Evolutionary conservation across 1,284 basidiomycete species (phyloP), one percentile per base, ranked within the genome.

Genomic region (Meripilus lineatus): DNA sequence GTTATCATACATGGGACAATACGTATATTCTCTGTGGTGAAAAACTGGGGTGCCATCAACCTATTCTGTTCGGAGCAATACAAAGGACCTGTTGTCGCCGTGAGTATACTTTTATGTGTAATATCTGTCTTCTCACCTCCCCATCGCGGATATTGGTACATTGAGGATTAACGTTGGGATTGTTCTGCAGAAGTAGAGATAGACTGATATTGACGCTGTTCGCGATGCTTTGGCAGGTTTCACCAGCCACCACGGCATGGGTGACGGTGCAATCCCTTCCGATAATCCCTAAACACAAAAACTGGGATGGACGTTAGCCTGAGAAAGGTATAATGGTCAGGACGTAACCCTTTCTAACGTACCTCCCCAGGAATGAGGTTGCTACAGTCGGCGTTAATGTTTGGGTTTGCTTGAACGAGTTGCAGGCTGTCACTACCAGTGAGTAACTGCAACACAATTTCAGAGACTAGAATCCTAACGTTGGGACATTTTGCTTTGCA

Each of bases 301-400:
- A 24, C 54, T 64, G 47, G n/a, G n/a, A n/a, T n/a, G n/a, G n/a
- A n/a, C n/a, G n/a, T n/a, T n/a, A n/a, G n/a, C n/a, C n/a, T n/a
- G n/a, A n/a, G n/a, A n/a, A n/a, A n/a, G n/a, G n/a, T n/a, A n/a
- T n/a, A n/a, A n/a, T n/a, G n/a, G n/a, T n/a, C n/a, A n/a, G n/a
- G n/a, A n/a, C n/a, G n/a, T n/a, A 56, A 54, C 49, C 56, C 59
- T 0, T 58, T 40, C 59, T 87, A 87, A 32, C 30, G 18, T n/a
- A 81, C 81, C 72, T 80, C 75, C 53, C 72, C 79, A 40, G 77
- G 53, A 53, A 80, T 79, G 50, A 84, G 61, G 63, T 84, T 84
- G 50, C 48, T 50, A 55, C 82, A 84, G 0, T 57, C 64, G 0
- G 44, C 3, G 53, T 77, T 52, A 50, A 84, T 64, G 54, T 82